Base-by-base conservation (phyloP, 495 filamentous ascomycete genomes). In the Aspergillus conjunctus region DNA sequence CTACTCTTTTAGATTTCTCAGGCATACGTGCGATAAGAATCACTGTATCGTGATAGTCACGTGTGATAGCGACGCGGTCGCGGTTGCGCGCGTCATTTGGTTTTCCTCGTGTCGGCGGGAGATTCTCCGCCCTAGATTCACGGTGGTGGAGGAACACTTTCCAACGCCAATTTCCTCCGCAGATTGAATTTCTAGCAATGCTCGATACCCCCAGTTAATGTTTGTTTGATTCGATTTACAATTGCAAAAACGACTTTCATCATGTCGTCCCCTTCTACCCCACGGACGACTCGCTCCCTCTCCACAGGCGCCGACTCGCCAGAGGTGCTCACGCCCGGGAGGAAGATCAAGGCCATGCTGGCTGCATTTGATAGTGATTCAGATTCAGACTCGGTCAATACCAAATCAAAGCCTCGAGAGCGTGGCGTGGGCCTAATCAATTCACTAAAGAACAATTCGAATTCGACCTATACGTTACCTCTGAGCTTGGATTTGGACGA, bases 261-360 rank as follows among this genome's bases (percentile, higher is more conserved):
- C 18, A 80, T 80, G 77, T 76, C 77, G 26, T 56, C 75, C 10
- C 71, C 72, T 11, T 77, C 73, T 15, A 77, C 77, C n/a, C 76
- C 77, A 48, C 76, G 70, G 14, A 74, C 76, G 66, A 67, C 75
- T 71, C 77, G 76, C 54, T 71, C 73, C 63, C 67, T 66, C 67
- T 78, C 76, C 10, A 62, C 71, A 30, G 54, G 63, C 4, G 63
- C 63, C 30, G 62, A 63, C 51, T 77, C 76, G 8, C 75, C 73
- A 21, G 67, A 62, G 33, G 75, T 82, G 37, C 75, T 91, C 54
- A 91, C 89, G 0, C 90, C 90, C 17, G 81, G 80, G 21, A 84
- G 81, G 59, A 92, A 91, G 68, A 81, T 91, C 66, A 85, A 83
- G 68, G 86, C 86, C 39, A 75, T 91, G 73, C 71, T 92, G 32